phyloP scores from a whole-genome alignment of 140 eudicot genomes.

The Flaveria floridana region DNA sequence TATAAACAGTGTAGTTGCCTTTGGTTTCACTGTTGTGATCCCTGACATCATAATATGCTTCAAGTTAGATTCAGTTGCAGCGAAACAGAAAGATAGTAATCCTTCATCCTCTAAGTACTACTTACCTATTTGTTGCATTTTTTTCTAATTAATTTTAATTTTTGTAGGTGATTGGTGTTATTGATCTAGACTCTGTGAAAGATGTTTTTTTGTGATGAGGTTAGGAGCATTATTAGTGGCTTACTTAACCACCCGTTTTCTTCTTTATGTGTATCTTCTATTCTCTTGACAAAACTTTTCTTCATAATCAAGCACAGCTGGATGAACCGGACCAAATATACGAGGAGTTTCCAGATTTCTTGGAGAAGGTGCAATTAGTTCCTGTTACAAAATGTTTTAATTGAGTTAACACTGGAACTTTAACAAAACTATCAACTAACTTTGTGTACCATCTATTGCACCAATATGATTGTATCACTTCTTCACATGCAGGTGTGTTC shows the following conservation, averaged over 20 bases:
- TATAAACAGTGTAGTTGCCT: conserved; percentile 65
- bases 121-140: neutral
- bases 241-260: neutral
- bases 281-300: conserved; percentile 20
- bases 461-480: too few relatives aligned
- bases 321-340: too few relatives aligned
- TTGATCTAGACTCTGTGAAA: conserved; percentile 74
- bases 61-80: conserved; percentile 16
- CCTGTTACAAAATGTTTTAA: too few relatives aligned
- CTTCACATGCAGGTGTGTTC: too few relatives aligned
- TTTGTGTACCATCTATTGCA: too few relatives aligned
- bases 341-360: too few relatives aligned
- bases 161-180: conserved; percentile 63
- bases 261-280: neutral
- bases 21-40: neutral
- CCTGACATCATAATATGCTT: conserved; percentile 15
- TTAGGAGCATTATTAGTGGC: conserved; percentile 29
- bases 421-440: too few relatives aligned
- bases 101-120: neutral
- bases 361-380: too few relatives aligned
- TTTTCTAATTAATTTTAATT: neutral
- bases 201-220: conserved; percentile 84
- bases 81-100: conserved; percentile 1
- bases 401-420: too few relatives aligned
- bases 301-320: neutral